Evolutionary conservation across 331 rosid species (phyloP), one percentile per base, ranked within the genome.

Genomic region (Telfairia occidentalis): DNA sequence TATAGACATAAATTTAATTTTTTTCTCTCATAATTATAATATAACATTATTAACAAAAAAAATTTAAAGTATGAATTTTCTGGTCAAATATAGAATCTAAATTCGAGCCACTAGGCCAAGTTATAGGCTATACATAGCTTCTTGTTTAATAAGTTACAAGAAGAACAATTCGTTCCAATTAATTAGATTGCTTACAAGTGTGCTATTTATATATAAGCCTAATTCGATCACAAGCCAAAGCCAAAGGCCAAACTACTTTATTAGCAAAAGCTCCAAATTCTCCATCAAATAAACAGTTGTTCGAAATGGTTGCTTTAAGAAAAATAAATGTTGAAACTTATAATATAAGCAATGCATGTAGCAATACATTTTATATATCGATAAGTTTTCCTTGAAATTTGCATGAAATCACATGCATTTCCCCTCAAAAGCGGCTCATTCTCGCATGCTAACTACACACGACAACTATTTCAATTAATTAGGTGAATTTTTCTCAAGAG

Each of bases 361-460:
- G n/a, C n/a, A n/a, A n/a, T n/a, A n/a, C n/a, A n/a, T n/a, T 29
- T 16, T 35, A 32, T 37, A 2, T 37, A 64, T 64, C 1, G 5
- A 18, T 2, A 32, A 73, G 77, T 32, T 23, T 7, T 19, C 29
- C 63, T 72, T 52, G 50, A 73, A 73, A 32, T 34, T 32, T 73
- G 77, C 77, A 50, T 53, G 37, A 73, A 73, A 35, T 73, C 77
- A 73, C 77, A 73, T 73, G 77, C 35, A 54, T 53, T 73, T 53
- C 1, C 77, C 65, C 63, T 50, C 34, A 23, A 73, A 73, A 32
- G 13, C 34, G 18, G 65, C 48, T 35, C 30, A 26, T 37, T 37
- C 65, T 52, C 76, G 52, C 76, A 73, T 73, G 76, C n/a, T n/a
- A n/a, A n/a, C n/a, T n/a, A n/a, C n/a, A n/a, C n/a, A n/a, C n/a